Base-by-base conservation (phyloP, 805 yeast species). In the Metschnikowia gelsemii region DNA sequence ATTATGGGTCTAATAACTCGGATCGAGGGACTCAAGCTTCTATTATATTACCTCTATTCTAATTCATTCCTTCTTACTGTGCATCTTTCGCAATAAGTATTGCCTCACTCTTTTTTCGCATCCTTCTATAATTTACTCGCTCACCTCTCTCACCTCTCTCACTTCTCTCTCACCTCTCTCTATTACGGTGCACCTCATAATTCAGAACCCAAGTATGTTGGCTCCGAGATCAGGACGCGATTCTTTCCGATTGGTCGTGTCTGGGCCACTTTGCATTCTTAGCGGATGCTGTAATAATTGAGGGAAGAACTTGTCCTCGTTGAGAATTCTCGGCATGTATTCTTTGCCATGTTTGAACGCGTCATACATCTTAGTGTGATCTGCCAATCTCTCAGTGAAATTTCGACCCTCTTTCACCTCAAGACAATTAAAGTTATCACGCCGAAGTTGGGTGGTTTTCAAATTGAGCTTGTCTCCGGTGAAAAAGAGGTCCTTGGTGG, bases 401-500 rank as follows among this genome's bases (percentile, higher is more conserved):
- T 42, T 41, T 20, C 35, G 25, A 3, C 32, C 23, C 14, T 30
- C 23, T 29, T 38, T 26, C 17, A 37, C 26, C 8, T 35, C 23
- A 8, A 35, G 17, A 31, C 14, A 40, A 8, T 43, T 35, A 40
- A 20, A 45, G 22, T 27, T 25, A 25, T 53, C 58, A 20, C 44
- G 57, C 19, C 57, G 45, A 16, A 54, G 23, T 1, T 34, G 40
- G 14, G n/a, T 21, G 8, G 41, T 38, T 11, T 26, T 24, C 20
- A 31, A 34, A n/a, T 19, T 19, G 14, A 46, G 32, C 7, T 38
- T 21, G 11, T 41, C 46, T 7, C 38, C 21, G 3, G 42, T 38
- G 12, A 43, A 43, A 8, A 46, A 43, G 7, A 49, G 37, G 5
- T 32, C 13, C 31, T 33, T 35, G n/a, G 57, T 31, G 14, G 50